A percentile compares a stretch with the other conserved stretches of the same genome.
Evolutionary conservation across 306 rosid species (phyloP).

Genomic region (Dalbergia oliveri): DNA sequence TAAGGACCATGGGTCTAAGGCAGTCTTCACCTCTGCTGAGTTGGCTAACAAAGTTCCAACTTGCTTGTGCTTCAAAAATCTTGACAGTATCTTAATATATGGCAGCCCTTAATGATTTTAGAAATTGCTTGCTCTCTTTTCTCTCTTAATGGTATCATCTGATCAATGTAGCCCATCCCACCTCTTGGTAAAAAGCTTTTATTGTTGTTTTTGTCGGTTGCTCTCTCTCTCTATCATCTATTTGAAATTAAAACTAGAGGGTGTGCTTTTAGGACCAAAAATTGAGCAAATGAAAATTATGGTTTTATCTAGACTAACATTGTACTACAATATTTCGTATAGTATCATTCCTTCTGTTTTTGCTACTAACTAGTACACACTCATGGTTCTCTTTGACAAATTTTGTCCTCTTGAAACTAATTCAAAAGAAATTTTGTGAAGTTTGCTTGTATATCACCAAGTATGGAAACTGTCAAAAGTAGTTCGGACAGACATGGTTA

Average conservation of each 20-base stretch:
- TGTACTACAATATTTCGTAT: not conserved
- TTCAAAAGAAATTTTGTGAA: not conserved
- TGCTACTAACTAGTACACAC: not conserved
- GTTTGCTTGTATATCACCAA: not conserved
- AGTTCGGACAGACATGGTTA: not conserved
- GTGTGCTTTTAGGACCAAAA: not conserved
- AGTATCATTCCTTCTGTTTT: not conserved
- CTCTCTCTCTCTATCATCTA: not conserved
- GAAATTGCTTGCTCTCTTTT: no score
- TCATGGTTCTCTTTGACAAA: not conserved
- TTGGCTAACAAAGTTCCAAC: no score
- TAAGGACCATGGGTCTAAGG: no score
- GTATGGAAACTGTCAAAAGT: not conserved
- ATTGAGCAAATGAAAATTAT: not conserved
- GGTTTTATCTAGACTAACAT: slow-evolving; percentile 14
- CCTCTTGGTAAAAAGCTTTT: no score
- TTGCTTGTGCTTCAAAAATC: no score
- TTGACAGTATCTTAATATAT: no score
- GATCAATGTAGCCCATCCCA: no score
- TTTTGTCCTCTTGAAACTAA: not conserved
- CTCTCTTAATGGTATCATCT: no score
- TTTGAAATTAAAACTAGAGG: not conserved
- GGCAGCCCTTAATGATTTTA: no score
- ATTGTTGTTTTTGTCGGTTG: no score
- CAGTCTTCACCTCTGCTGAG: no score